phyloP scores from a whole-genome alignment of 768 basidiomycete species.

The Amanita exitialis region DNA sequence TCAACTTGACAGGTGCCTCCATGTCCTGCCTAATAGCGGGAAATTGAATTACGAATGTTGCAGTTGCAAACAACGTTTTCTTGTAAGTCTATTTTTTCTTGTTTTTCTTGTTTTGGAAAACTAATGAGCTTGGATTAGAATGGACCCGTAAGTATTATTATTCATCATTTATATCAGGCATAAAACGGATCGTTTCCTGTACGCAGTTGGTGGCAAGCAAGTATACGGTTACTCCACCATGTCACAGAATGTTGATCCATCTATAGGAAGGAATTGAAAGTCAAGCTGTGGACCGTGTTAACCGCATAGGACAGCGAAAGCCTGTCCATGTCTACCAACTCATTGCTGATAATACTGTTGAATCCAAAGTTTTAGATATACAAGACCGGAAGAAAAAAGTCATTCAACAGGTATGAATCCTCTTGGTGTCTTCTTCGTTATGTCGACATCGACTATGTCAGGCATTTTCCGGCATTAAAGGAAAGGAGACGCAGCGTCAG shows the following conservation, averaged over 20 bases:
- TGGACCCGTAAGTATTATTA: slow-evolving; percentile 62
- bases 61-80: slow-evolving; percentile 78
- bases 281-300: slow-evolving; percentile 75
- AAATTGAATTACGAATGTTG: not conserved
- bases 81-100: slow-evolving; percentile 36
- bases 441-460: not conserved
- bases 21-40: not conserved
- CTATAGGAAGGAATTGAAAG: slow-evolving; percentile 71
- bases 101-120: not conserved
- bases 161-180: not conserved
- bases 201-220: slow-evolving; percentile 72
- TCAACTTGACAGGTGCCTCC: slow-evolving; percentile 59
- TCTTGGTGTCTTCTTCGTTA: not conserved
- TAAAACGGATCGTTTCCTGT: not conserved
- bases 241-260: slow-evolving; percentile 6
- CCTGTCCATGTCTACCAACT: slow-evolving; percentile 82
- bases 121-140: slow-evolving; percentile 29
- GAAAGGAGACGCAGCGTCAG: slow-evolving; percentile 63
- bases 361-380: slow-evolving; percentile 80
- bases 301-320: slow-evolving; percentile 79
- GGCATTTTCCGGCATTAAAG: slow-evolving; percentile 82
- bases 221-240: not conserved
- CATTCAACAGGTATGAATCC: slow-evolving; percentile 51
- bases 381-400: slow-evolving; percentile 78
- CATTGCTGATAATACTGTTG: slow-evolving; percentile 84